Evolutionary conservation across 1,139 yeast species (phyloP), one percentile per base, ranked within the genome.

Genomic region (Yamadazyma diospyri): DNA sequence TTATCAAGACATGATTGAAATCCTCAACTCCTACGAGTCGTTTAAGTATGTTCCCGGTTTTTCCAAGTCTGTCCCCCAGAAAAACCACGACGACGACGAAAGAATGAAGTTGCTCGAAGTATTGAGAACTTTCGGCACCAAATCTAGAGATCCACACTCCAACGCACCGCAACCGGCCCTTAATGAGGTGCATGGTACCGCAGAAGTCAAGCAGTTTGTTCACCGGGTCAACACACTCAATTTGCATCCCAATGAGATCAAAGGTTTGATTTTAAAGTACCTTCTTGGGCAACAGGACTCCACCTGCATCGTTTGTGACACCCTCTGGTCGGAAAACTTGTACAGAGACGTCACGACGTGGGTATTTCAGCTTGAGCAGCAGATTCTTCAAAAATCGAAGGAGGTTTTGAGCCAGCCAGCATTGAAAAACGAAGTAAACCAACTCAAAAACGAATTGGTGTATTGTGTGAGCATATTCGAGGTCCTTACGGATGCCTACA

Each of bases 401-500:
- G 36, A 25, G 16, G 12, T 17, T 16, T n/a, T 28, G 8, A 6
- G 9, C 8, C 6, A 6, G 9, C 9, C 20, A 6, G 8, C 20
- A 18, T 7, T 18, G 6, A n/a, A 19, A 29, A 16, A 26, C 4
- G 5, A 25, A 18, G 34, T 30, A 16, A 27, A 30, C 22, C 16
- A 11, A n/a, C 19, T 30, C 5, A 6, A 28, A 7, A 24, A 36
- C 7, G 40, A 36, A 16, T 27, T 44, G 20, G 34, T 32, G 2
- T 41, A 41, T 14, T 27, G 57, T 2, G 50, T 61, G 1, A 50
- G 67, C 0, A 49, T 81, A 0, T 69, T 66, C 42, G 95, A 85
- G 45, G 44, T 81, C 0, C 51, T 82, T 18, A 66, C 78, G 0
- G 85, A 85, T 47, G 41, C 47, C 3, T 72, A 58, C 41, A 55